These are phyloP conservation scores for Ceratocystis papillata DNA, from an alignment of 2,329 filamentous ascomycete species.

Conservation along the genomic window DNA sequence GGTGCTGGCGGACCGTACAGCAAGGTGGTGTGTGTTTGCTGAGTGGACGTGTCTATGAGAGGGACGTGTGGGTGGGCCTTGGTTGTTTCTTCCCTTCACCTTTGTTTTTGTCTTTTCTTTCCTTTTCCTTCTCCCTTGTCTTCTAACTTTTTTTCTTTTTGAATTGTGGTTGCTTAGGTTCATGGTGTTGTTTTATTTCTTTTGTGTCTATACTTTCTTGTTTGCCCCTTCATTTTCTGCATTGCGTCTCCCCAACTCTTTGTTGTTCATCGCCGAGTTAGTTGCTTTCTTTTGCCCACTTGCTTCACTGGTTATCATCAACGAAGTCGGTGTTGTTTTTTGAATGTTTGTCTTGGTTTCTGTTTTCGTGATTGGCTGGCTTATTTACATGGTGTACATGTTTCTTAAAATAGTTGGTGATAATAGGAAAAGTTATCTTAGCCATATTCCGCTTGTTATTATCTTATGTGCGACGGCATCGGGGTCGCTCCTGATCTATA, in stretches of 20 bases:
- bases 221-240: constrained; percentile 2
- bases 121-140: not conserved
- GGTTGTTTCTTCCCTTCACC: not conserved
- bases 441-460: no score
- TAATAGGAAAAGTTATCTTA: no score
- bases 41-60: constrained; percentile 57
- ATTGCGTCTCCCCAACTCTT: not conserved
- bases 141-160: not conserved
- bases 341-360: not conserved
- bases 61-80: not conserved
- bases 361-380: not conserved
- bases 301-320: not conserved
- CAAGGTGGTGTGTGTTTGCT: constrained; percentile 84
- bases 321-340: not conserved
- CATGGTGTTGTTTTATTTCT: constrained; percentile 3
- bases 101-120: not conserved
- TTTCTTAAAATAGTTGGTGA: no score
- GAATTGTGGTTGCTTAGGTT: not conserved
- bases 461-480: no score
- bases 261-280: not conserved
- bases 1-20: constrained; percentile 71
- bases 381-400: not conserved
- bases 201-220: not conserved
- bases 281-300: not conserved
- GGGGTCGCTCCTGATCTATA: no score